phyloP scores from a whole-genome alignment of 129 eudicot genomes.

The Chrysanthemum seticuspe region DNA sequence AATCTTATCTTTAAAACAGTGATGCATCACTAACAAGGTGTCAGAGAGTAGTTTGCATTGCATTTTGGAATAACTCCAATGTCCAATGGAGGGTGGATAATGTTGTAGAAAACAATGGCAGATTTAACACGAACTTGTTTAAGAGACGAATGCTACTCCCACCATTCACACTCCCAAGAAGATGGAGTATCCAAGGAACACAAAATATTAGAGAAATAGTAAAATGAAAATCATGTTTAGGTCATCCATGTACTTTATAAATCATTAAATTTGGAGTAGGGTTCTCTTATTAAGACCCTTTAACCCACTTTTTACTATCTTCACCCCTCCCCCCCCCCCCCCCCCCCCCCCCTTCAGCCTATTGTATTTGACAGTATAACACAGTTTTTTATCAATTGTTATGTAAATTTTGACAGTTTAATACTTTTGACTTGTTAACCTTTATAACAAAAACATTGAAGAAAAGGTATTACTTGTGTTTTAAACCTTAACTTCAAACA shows the following conservation, averaged over 20 bases:
- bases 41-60: conserved; percentile 15
- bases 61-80: conserved; percentile 30
- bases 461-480: too few relatives aligned
- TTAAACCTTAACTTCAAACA: too few relatives aligned
- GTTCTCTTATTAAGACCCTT: too few relatives aligned
- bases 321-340: too few relatives aligned
- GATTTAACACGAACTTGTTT: neutral
- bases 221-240: too few relatives aligned
- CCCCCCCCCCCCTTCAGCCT: too few relatives aligned
- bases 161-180: conserved; percentile 8
- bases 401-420: too few relatives aligned
- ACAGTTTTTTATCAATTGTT: too few relatives aligned
- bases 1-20: conserved; percentile 27
- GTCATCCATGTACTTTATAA: neutral
- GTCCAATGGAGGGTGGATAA: conserved; percentile 21
- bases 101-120: conserved; percentile 20
- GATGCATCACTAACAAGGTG: conserved; percentile 29
- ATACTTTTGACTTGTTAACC: too few relatives aligned
- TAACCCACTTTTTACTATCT: too few relatives aligned
- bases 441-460: too few relatives aligned
- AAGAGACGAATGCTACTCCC: neutral
- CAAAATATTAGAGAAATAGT: neutral
- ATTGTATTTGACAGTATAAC: too few relatives aligned
- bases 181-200: conserved; percentile 13
- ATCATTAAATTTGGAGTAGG: neutral